Conservation (phyloP, 2,329 filamentous ascomycete genomes). For the Blastomyces parvus region DNA sequence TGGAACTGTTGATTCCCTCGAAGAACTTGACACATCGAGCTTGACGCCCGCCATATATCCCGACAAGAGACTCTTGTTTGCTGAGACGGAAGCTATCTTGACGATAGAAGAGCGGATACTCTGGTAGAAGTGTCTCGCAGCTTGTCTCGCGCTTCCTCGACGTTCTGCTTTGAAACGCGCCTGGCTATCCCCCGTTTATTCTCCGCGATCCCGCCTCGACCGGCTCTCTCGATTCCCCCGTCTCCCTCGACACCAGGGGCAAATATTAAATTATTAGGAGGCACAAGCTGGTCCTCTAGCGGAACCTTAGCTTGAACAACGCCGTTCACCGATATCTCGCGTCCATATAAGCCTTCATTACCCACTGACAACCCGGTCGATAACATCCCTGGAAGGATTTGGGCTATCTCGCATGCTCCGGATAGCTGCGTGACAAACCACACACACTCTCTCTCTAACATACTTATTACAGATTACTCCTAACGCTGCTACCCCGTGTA, state of each 20-base stretch:
- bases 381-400: background rate
- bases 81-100: background rate
- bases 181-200: background rate
- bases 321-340: background rate
- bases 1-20: background rate
- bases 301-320: background rate
- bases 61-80: background rate
- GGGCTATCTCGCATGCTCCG: background rate
- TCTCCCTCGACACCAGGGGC: background rate
- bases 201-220: background rate
- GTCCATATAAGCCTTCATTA: background rate
- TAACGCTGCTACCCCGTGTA: background rate
- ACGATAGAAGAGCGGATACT: background rate
- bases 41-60: background rate
- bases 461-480: background rate
- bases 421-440: background rate
- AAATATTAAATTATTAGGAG: background rate
- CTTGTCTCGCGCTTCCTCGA: background rate
- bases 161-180: background rate
- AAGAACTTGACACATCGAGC: background rate
- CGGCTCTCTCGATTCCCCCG: background rate
- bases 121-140: background rate
- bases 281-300: background rate
- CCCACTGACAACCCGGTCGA: background rate
- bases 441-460: background rate